Percentiles rank a stretch among this genome's conserved stretches.
Evolutionary conservation across 495 filamentous ascomycete genomes (phyloP).

Genomic region (Penicillium pulvis): DNA sequence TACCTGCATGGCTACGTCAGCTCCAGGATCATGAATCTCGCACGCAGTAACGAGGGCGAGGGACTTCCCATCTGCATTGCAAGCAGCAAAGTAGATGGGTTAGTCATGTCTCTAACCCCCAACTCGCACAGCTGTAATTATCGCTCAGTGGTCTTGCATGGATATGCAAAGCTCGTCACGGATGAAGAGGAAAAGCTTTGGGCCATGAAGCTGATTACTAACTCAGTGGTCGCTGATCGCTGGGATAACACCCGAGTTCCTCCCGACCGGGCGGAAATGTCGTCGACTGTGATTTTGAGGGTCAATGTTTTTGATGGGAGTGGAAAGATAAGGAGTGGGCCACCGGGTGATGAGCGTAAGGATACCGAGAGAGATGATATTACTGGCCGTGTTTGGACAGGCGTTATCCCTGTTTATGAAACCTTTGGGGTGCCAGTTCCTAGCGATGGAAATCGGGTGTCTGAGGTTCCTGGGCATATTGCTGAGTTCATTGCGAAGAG

Average conservation of each 20-base stretch:
- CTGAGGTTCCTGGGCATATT: conserved; percentile 65
- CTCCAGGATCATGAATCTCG: conserved; percentile 72
- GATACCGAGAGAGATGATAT: conserved; percentile 67
- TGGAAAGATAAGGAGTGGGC: conserved; percentile 74
- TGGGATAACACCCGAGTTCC: conserved; percentile 73
- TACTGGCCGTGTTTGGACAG: conserved; percentile 69
- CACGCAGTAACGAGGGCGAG: conserved; percentile 46
- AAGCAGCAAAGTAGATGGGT: conserved; percentile 70
- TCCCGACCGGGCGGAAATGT: conserved; percentile 74
- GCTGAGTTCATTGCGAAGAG: conserved; percentile 54
- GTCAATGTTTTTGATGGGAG: conserved; percentile 71
- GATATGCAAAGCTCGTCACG: conserved; percentile 68
- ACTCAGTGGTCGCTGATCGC: conserved; percentile 66
- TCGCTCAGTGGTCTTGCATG: conserved; percentile 79
- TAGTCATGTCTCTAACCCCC: conserved; percentile 76
- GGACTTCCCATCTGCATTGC: conserved; percentile 65
- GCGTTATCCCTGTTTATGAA: conserved; percentile 74
- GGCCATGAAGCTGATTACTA: conserved; percentile 81
- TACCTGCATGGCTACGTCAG: conserved; percentile 90
- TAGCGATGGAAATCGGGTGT: conserved; percentile 58
- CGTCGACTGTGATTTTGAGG: conserved; percentile 71
- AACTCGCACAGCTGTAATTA: conserved; percentile 87
- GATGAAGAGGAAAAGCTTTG: conserved; percentile 73
- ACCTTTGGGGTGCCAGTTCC: conserved; percentile 67
- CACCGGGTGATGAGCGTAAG: conserved; percentile 68